Percentiles rank a stretch among this genome's conserved stretches.
Evolutionary conservation across 2,329 filamentous ascomycete species (phyloP).

Genomic region (Coniochaeta sp.): DNA sequence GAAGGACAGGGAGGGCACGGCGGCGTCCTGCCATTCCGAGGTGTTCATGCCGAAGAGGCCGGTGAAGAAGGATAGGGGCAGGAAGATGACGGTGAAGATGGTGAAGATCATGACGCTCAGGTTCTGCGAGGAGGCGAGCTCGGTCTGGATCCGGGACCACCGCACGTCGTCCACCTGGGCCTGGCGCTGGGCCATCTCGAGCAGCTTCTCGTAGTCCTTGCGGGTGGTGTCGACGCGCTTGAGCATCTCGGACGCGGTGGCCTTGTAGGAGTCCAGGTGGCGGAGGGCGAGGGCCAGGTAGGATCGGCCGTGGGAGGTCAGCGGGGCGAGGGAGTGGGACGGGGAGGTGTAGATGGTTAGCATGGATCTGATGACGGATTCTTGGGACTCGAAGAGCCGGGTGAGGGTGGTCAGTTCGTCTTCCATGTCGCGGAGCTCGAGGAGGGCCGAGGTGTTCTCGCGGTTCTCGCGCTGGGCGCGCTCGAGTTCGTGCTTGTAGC

Average conservation of each 20-base stretch:
- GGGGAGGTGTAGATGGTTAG: conserved; percentile 28
- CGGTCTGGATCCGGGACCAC: conserved; percentile 53
- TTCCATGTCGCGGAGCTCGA: conserved; percentile 57
- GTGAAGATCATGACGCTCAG: conserved; percentile 61
- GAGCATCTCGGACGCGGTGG: conserved; percentile 48
- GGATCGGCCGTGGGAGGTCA: conserved; percentile 36
- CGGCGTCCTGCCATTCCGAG: conserved; percentile 45
- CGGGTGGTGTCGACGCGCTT: conserved; percentile 48
- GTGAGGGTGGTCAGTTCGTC: conserved; percentile 53
- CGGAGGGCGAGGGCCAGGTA: conserved; percentile 46
- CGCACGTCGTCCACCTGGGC: conserved; percentile 60
- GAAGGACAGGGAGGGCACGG: conserved; percentile 30
- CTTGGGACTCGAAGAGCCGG: conserved; percentile 51
- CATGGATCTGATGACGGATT: conserved; percentile 40
- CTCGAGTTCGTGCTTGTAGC: conserved; percentile 29
- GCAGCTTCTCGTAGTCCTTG: conserved; percentile 56
- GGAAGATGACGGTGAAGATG: conserved; percentile 54
- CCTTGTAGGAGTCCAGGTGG: conserved; percentile 46
- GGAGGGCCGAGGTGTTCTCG: conserved; percentile 53
- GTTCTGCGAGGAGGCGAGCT: conserved; percentile 54
- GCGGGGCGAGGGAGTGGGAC: conserved; percentile 29
- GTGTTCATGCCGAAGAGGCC: conserved; percentile 60
- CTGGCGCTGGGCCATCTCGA: conserved; percentile 60
- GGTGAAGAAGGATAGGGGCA: conserved; percentile 58
- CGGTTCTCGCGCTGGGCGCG: conserved; percentile 49